These are phyloP conservation scores for Leishmania mexicana DNA, from an alignment of 208 protist species.

Conservation along the genomic window DNA sequence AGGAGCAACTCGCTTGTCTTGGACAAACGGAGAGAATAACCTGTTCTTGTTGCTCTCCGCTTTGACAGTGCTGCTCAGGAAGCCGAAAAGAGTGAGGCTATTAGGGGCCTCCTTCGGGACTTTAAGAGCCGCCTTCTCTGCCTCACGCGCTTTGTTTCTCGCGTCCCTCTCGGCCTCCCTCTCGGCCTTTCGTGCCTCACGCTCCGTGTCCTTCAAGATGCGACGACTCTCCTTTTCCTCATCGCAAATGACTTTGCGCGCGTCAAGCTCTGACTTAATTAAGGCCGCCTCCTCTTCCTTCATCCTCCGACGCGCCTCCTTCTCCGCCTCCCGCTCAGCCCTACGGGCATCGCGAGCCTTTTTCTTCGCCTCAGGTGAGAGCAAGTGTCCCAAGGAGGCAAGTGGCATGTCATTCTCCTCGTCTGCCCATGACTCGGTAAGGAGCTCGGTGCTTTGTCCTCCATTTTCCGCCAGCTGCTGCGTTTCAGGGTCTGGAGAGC, in stretches of 20 bases:
- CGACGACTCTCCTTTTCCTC: conserved; percentile 23
- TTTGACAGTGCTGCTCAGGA: conserved; percentile 48
- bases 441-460: neutral
- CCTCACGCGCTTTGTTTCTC: conserved; percentile 26
- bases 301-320: conserved; percentile 24
- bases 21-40: conserved; percentile 80
- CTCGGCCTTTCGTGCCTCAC: conserved; percentile 27
- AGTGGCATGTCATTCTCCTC: conserved; percentile 25
- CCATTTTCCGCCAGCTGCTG: neutral
- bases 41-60: conserved; percentile 42
- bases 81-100: conserved; percentile 66
- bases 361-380: conserved; percentile 24
- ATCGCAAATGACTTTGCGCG: conserved; percentile 16
- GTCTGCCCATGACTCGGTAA: conserved; percentile 4
- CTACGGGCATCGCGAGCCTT: conserved; percentile 12
- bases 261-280: conserved; percentile 21
- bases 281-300: conserved; percentile 21
- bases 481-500: neutral
- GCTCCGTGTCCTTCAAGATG: conserved; percentile 18
- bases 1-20: conserved; percentile 76
- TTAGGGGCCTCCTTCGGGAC: conserved; percentile 25
- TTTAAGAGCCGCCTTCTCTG: conserved; percentile 22
- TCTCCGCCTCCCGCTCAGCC: conserved; percentile 24
- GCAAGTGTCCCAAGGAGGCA: conserved; percentile 10
- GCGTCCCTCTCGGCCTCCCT: conserved; percentile 23